These are phyloP conservation scores for Didymosphaeria variabile DNA, from an alignment of 2,329 filamentous ascomycete genomes.

Conservation along the genomic window DNA sequence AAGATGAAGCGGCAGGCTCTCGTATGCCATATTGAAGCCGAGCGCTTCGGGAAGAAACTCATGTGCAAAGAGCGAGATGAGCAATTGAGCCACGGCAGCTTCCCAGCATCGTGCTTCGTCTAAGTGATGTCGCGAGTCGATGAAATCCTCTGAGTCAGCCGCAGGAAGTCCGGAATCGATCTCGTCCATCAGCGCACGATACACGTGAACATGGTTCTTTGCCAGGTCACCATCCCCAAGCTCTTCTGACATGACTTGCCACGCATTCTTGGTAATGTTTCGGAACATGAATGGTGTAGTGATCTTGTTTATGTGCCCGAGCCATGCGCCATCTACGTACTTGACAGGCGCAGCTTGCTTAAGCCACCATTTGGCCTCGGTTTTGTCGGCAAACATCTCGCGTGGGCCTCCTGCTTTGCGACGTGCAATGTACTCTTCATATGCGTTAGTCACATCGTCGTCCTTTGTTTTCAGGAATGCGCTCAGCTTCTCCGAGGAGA, in stretches of 20 bases:
- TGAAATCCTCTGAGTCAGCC: slow-evolving; percentile 42
- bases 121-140: slow-evolving; percentile 32
- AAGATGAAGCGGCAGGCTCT: slow-evolving; percentile 53
- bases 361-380: slow-evolving; percentile 54
- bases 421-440: slow-evolving; percentile 47
- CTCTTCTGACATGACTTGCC: slow-evolving; percentile 62
- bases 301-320: slow-evolving; percentile 57
- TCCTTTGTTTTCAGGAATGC: slow-evolving; percentile 47
- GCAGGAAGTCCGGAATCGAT: slow-evolving; percentile 45
- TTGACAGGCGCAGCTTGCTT: slow-evolving; percentile 55
- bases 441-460: slow-evolving; percentile 40
- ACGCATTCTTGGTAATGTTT: slow-evolving; percentile 54
- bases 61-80: slow-evolving; percentile 59
- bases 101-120: slow-evolving; percentile 51
- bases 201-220: slow-evolving; percentile 57
- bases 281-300: slow-evolving; percentile 55
- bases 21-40: slow-evolving; percentile 62
- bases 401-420: slow-evolving; percentile 44
- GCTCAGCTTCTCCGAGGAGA: slow-evolving; percentile 33
- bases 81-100: slow-evolving; percentile 56
- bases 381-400: slow-evolving; percentile 49
- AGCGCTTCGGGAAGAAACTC: slow-evolving; percentile 62
- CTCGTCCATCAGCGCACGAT: slow-evolving; percentile 42
- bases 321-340: slow-evolving; percentile 61
- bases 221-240: slow-evolving; percentile 59